These are phyloP conservation scores for Pichia deserticola DNA, from an alignment of 805 yeast species.

Conservation along the genomic window DNA sequence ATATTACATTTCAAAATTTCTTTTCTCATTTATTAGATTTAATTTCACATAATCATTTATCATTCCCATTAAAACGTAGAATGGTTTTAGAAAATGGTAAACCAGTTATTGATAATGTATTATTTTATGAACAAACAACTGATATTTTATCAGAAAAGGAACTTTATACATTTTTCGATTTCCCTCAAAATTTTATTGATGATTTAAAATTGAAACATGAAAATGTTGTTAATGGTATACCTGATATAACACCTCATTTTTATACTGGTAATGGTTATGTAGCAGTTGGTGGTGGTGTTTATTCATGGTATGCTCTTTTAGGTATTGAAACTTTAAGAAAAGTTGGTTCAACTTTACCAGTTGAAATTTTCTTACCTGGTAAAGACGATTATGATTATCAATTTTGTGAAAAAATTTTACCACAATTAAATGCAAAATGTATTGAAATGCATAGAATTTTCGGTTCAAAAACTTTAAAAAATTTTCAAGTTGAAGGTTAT, in stretches of 20 bases:
- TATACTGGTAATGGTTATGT: slow-evolving; percentile 44
- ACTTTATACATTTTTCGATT: slow-evolving; percentile 21
- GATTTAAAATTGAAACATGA: slow-evolving; percentile 29
- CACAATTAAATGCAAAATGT: slow-evolving; percentile 58
- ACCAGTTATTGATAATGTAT: slow-evolving; percentile 27
- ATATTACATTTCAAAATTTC: slow-evolving; percentile 27
- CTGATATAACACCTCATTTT: slow-evolving; percentile 22
- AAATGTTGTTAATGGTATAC: slow-evolving; percentile 24
- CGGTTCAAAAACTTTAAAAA: slow-evolving; percentile 43
- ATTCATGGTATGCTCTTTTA: slow-evolving; percentile 61
- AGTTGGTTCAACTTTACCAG: slow-evolving; percentile 61
- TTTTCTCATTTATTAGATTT: slow-evolving; percentile 26
- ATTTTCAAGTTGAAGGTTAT: slow-evolving; percentile 51
- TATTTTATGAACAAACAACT: slow-evolving; percentile 21
- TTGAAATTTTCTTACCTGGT: slow-evolving; percentile 75
- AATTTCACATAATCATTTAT: slow-evolving; percentile 23
- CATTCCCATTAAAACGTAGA: slow-evolving; percentile 28
- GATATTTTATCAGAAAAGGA: slow-evolving; percentile 23
- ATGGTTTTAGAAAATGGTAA: slow-evolving; percentile 25
- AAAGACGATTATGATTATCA: slow-evolving; percentile 64
- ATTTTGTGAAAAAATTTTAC: slow-evolving; percentile 58
- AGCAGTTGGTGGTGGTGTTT: slow-evolving; percentile 75
- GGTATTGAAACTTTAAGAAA: slow-evolving; percentile 60
- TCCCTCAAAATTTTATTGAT: slow-evolving; percentile 26
- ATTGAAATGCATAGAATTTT: slow-evolving; percentile 54